phyloP scores from a whole-genome alignment of 345 rosid genomes.

The Acer negundo region DNA sequence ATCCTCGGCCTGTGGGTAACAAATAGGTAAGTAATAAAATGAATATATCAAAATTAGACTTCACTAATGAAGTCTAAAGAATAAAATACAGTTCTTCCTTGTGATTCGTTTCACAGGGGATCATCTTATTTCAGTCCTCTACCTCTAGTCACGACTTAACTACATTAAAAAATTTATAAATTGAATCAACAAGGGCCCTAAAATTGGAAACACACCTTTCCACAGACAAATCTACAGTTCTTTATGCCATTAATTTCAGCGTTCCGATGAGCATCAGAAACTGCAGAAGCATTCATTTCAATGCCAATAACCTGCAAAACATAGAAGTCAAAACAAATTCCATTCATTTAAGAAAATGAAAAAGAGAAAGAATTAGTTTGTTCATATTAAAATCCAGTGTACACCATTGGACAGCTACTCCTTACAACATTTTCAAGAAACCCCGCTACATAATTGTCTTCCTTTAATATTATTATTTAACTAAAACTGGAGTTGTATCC shows the following conservation, averaged over 20 bases:
- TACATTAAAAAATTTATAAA: background rate
- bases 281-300: conserved; percentile 98
- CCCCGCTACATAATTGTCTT: background rate
- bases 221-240: conserved; percentile 83
- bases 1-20: conserved; percentile 72
- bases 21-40: background rate
- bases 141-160: background rate
- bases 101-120: background rate
- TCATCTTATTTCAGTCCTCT: background rate
- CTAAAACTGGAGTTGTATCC: background rate
- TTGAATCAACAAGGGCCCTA: background rate
- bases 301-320: conserved; percentile 82
- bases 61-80: background rate
- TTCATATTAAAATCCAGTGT: background rate
- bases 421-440: conserved; percentile 3
- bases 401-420: background rate
- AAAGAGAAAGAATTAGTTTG: background rate
- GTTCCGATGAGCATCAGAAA: conserved; percentile 81
- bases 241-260: conserved; percentile 89
- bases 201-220: conserved; percentile 60
- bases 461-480: background rate
- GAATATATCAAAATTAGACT: conserved; percentile 5
- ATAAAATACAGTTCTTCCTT: background rate
- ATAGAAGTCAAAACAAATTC: conserved; percentile 7
- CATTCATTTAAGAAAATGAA: background rate